Percentiles rank a stretch among this genome's conserved stretches.
Conservation (phyloP, 2,329 filamentous ascomycete species). For the Stemphylium lycopersici region DNA sequence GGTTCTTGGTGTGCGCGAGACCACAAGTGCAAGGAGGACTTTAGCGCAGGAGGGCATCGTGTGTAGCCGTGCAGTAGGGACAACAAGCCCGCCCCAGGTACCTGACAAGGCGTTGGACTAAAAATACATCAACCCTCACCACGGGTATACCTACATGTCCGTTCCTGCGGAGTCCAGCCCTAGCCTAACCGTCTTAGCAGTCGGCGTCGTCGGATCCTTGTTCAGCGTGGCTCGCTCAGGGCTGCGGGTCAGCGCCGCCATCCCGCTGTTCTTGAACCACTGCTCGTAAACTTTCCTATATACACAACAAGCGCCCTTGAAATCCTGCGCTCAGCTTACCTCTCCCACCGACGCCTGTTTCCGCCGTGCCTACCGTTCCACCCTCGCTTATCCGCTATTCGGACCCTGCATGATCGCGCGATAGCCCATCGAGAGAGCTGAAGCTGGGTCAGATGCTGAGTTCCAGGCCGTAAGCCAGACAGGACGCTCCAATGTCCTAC, state of each 20-base stretch:
- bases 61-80: neutral
- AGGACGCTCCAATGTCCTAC: slow-evolving; percentile 55
- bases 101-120: slow-evolving; percentile 9
- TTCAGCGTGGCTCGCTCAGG: slow-evolving; percentile 1
- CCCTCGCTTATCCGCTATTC: slow-evolving; percentile 13
- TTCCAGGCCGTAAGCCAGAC: slow-evolving; percentile 32
- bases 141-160: neutral
- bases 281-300: slow-evolving; percentile 7
- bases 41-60: neutral
- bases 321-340: slow-evolving; percentile 1
- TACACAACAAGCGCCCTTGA: slow-evolving; percentile 8
- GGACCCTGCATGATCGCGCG: slow-evolving; percentile 25
- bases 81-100: neutral
- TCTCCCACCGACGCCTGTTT: neutral
- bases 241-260: slow-evolving; percentile 7
- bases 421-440: slow-evolving; percentile 32
- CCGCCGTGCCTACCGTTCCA: slow-evolving; percentile 2
- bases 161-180: slow-evolving; percentile 13
- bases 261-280: slow-evolving; percentile 13
- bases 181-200: slow-evolving; percentile 13
- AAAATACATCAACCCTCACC: slow-evolving; percentile 10
- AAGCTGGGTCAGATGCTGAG: slow-evolving; percentile 39
- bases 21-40: neutral
- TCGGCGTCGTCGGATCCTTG: neutral
- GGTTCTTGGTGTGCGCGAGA: neutral